Percentiles rank a stretch among this genome's conserved stretches.
phyloP scores from a whole-genome alignment of 495 filamentous ascomycete genomes.

The Neurospora sp. region DNA sequence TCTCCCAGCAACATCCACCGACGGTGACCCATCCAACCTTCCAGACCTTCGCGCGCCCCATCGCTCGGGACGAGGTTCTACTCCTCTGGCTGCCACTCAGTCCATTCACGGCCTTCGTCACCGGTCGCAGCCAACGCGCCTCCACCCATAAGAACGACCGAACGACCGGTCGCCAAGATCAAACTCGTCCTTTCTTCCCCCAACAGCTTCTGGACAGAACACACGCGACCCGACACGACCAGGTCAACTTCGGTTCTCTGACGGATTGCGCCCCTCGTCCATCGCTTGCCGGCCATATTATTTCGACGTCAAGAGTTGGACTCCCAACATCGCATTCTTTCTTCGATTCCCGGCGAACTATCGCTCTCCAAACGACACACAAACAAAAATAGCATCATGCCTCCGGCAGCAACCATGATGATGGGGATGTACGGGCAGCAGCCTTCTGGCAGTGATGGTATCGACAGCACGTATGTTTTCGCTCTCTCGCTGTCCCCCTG shows the following conservation, averaged over 20 bases:
- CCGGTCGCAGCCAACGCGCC: neutral
- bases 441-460: constrained; percentile 62
- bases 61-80: neutral
- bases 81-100: neutral
- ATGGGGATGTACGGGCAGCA: constrained; percentile 34
- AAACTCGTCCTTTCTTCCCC: neutral
- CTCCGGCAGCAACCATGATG: constrained; percentile 9
- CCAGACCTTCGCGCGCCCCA: neutral
- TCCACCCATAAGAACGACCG: neutral
- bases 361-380: neutral
- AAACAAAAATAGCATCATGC: constrained; percentile 9
- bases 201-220: neutral
- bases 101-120: neutral
- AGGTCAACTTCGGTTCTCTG: neutral
- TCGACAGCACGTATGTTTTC: constrained; percentile 64
- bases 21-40: neutral
- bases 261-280: neutral
- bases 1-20: neutral
- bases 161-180: neutral
- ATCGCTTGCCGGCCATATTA: neutral
- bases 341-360: neutral
- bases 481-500: neutral
- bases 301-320: neutral
- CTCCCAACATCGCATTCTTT: neutral
- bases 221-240: neutral